Base-by-base conservation (phyloP, 805 yeast genomes). In the Metschnikowia matae region DNA sequence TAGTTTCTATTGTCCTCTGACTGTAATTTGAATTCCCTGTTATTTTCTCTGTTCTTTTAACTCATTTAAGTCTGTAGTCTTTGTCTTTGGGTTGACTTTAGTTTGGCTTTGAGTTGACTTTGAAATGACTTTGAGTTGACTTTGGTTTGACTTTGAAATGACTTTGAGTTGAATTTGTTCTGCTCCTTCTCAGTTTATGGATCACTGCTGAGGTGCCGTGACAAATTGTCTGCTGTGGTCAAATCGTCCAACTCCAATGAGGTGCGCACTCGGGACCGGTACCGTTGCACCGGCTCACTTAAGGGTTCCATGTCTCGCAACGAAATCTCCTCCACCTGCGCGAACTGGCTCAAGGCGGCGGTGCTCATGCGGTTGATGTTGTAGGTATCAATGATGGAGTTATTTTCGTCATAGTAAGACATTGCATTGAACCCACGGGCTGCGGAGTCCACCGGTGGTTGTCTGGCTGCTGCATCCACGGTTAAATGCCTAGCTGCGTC, bases 291-390 rank as follows among this genome's bases (percentile, higher is more conserved):
- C 6, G 32, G 59, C 23, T 53, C 52, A 6, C 44, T 33, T 35
- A 40, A 21, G 6, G 54, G 48, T 15, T 48, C 42, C 47, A 51
- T 40, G 44, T 72, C 73, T 29, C 77, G 75, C 75, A 79, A 62
- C 31, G 77, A 76, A 49, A 79, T 79, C 52, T 78, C 83, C 55
- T 79, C 83, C 0, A 81, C 75, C n/a, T 65, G 67, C 7, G 74
- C 58, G 2, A 58, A 54, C 6, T 67, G 66, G 42, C 65, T 69
- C 17, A 66, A 56, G 11, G 75, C 75, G 6, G 61, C 68, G 4
- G 64, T 53, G n/a, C 66, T 63, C 34, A 52, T 61, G 36, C 58
- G 64, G 3, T 61, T 45, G n/a, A 65, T 60, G 31, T 68, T 59
- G 52, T 68, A 63, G 2, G 59, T 57, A 41, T 70, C 71, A 11